Percentiles rank a stretch among this genome's conserved stretches.
phyloP scores from a whole-genome alignment of 441 rosid genomes.

The Oxalis stricta region DNA sequence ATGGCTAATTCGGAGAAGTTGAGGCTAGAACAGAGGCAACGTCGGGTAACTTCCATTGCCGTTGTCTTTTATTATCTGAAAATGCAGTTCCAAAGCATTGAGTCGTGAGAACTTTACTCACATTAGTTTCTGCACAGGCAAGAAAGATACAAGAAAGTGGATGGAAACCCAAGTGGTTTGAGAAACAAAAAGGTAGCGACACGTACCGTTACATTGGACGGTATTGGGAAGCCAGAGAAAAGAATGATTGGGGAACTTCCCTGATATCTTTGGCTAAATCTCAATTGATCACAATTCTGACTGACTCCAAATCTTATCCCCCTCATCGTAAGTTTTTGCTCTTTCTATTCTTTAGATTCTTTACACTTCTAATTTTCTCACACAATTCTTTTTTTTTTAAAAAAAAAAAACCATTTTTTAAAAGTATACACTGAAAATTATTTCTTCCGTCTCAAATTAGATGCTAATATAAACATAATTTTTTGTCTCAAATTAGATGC shows the following conservation, averaged over 20 bases:
- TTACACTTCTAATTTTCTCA: background rate
- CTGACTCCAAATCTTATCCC: background rate
- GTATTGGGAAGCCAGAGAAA: slow-evolving; percentile 50
- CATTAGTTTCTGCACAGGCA: slow-evolving; percentile 21
- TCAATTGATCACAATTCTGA: slow-evolving; percentile 6
- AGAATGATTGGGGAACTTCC: slow-evolving; percentile 36
- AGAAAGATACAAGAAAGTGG: slow-evolving; percentile 55
- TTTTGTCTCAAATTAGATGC: no score
- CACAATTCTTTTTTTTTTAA: background rate
- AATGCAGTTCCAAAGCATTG: background rate
- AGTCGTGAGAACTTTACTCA: background rate
- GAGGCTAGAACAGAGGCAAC: slow-evolving; percentile 46
- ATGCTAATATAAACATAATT: no score
- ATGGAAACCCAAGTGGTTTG: slow-evolving; percentile 53
- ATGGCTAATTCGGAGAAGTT: slow-evolving; percentile 50
- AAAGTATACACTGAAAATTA: background rate
- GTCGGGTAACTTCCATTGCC: slow-evolving; percentile 22
- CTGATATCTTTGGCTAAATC: slow-evolving; percentile 41
- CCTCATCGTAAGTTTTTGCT: no score
- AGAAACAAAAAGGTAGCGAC: slow-evolving; percentile 23
- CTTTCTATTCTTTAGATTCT: background rate
- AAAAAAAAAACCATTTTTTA: background rate
- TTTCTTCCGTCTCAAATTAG: no score
- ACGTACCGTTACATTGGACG: slow-evolving; percentile 38
- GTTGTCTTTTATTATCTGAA: background rate